Percentiles rank a stretch among this genome's conserved stretches.
Conservation (phyloP, 108 stramenopile species). For the Skeletonema tropicum region DNA sequence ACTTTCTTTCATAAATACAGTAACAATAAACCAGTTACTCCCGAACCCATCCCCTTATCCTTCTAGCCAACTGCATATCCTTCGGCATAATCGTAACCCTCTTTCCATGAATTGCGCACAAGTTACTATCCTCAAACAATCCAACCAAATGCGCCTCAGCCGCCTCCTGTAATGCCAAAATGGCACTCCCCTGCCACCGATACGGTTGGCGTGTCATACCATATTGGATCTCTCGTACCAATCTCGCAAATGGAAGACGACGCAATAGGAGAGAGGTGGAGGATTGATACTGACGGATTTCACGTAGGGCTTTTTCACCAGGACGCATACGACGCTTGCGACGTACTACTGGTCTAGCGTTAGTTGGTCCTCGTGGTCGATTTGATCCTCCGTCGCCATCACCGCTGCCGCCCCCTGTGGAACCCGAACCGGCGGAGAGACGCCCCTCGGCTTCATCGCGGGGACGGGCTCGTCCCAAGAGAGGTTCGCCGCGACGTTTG, state of each 20-base stretch:
- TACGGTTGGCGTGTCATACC: slow-evolving; percentile 54
- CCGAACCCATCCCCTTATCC: slow-evolving; percentile 81
- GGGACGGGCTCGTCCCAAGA: slow-evolving; percentile 33
- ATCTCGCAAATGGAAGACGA: slow-evolving; percentile 94
- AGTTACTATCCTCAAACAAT: slow-evolving; percentile 95
- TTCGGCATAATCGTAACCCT: slow-evolving; percentile 98
- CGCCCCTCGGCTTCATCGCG: slow-evolving; percentile 35
- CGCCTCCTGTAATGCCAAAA: slow-evolving; percentile 96
- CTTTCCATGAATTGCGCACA: slow-evolving; percentile 96
- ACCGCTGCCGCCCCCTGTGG: neutral
- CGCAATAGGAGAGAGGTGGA: slow-evolving; percentile 92
- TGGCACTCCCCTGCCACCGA: slow-evolving; percentile 95
- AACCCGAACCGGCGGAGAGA: slow-evolving; percentile 7
- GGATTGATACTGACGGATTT: slow-evolving; percentile 94
- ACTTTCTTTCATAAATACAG: neutral
- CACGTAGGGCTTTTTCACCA: slow-evolving; percentile 89
- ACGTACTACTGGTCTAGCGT: slow-evolving; percentile 26
- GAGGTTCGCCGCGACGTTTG: slow-evolving; percentile 38
- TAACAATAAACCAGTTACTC: slow-evolving; percentile 56
- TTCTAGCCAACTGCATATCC: slow-evolving; percentile 94
- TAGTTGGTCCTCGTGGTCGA: slow-evolving; percentile 18
- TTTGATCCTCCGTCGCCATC: neutral
- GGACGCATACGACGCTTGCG: slow-evolving; percentile 68
- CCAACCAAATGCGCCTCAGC: slow-evolving; percentile 92
- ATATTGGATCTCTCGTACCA: slow-evolving; percentile 90